Evolutionary conservation across 2,329 filamentous ascomycete species (phyloP).

Genomic region (Curvularia verruculosa): DNA sequence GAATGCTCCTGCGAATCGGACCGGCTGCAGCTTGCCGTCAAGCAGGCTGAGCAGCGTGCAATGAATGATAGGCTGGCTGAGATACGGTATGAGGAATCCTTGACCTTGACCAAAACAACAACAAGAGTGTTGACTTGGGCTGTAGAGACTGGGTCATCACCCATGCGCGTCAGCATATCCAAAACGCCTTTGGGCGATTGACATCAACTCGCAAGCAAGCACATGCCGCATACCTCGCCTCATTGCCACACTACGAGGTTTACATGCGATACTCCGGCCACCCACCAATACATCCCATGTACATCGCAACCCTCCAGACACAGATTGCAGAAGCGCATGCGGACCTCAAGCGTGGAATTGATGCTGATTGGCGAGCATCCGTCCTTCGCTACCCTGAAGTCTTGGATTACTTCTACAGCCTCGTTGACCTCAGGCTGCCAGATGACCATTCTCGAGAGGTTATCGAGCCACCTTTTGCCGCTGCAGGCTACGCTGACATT

Average conservation of each 20-base stretch:
- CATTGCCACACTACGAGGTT: constrained; percentile 54
- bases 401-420: constrained; percentile 78
- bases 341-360: constrained; percentile 73
- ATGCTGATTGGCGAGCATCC: constrained; percentile 77
- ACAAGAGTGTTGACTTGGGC: constrained; percentile 22
- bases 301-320: constrained; percentile 50
- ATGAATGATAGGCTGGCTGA: constrained; percentile 46
- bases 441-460: constrained; percentile 56
- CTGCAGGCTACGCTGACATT: constrained; percentile 46
- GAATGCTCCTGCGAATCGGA: constrained; percentile 51
- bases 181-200: constrained; percentile 52
- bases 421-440: constrained; percentile 71
- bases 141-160: constrained; percentile 55
- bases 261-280: constrained; percentile 55
- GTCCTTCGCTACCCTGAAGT: constrained; percentile 79
- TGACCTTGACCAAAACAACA: not conserved
- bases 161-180: constrained; percentile 54
- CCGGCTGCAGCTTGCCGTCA: constrained; percentile 48
- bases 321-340: constrained; percentile 69
- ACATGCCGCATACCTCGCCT: constrained; percentile 52
- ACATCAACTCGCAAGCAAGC: constrained; percentile 50
- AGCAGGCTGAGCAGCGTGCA: constrained; percentile 48
- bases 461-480: constrained; percentile 48
- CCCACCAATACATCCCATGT: constrained; percentile 51
- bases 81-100: constrained; percentile 37